Evolutionary conservation across 2,329 filamentous ascomycete species (phyloP), one percentile per base, ranked within the genome.

Genomic region (Aspergillus eucalypticola): DNA sequence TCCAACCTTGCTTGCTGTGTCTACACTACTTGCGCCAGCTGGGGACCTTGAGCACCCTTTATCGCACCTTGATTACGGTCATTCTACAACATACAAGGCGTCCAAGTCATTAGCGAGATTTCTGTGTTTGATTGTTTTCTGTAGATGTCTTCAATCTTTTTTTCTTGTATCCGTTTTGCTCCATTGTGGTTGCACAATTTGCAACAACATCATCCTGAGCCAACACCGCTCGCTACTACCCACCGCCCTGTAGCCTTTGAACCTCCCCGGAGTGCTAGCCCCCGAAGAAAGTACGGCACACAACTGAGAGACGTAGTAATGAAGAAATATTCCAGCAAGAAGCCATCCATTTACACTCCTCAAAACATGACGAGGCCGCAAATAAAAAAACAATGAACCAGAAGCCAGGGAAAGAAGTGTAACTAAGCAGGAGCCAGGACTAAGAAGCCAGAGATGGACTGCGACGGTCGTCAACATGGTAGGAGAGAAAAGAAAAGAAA

Each of bases 321-420:
- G 19, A 58, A 19, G 32, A 10, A 23, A n/a, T 11, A 35, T 35
- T 35, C 32, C 11, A 35, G 32, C 32, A 52, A 38, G 23, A 54
- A 44, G 49, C 39, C 49, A 48, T 58, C 49, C 56, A 54, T 54
- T 54, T 48, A 54, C 56, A 54, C 11, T 49, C 29, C 50, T 46
- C 32, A 23, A 23, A 44, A n/a, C 11, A 15, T 11, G 11, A 49
- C n/a, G 17, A 49, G 23, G 44, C 23, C 23, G 29, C 7, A 50
- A 50, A 50, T 13, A 32, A 35, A 4, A 4, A 35, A 35, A 35
- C 32, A 35, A 35, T 35, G 32, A 35, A 35, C 32, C 32, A 35
- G 25, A 50, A 17, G 13, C 23, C 21, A 39, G 27, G 6, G 42
- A 19, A 49, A 39, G 21, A 38, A 48, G 21, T 27, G 23, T 35